A percentile compares a stretch with the other conserved stretches of the same genome.
Evolutionary conservation across 345 rosid species (phyloP).

Genomic region (Melaleuca quinquenervia): DNA sequence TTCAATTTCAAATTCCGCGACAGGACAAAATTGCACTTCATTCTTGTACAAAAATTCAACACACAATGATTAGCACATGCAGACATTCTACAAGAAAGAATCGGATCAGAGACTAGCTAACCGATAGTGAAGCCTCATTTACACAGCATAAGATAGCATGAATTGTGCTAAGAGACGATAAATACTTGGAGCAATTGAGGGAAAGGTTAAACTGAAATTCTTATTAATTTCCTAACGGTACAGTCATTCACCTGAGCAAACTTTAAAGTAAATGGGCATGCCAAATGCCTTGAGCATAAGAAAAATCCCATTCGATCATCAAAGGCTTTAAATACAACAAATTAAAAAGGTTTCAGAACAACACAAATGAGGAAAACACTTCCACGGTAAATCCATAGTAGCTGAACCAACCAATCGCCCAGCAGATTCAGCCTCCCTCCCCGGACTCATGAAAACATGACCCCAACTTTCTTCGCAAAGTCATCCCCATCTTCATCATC

Average conservation of each 20-base stretch:
- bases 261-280: not conserved
- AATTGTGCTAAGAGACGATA: not conserved
- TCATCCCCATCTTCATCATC: constrained; percentile 60
- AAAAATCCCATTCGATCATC: not conserved
- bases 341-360: not conserved
- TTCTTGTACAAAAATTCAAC: not conserved
- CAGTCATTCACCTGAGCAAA: not conserved
- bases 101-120: not conserved
- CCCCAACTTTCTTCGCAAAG: constrained; percentile 55
- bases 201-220: not conserved
- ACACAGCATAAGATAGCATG: not conserved
- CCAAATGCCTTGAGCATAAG: not conserved
- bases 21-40: not conserved
- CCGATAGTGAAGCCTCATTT: not conserved
- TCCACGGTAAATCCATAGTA: not conserved
- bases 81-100: not conserved
- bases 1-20: not conserved
- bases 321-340: not conserved
- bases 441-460: constrained; percentile 34
- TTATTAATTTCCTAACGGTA: not conserved
- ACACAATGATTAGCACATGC: not conserved
- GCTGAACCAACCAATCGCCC: not conserved
- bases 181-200: not conserved
- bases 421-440: not conserved
- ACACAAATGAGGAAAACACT: not conserved